Evolutionary conservation across 139 green algal species (phyloP), one percentile per base, ranked within the genome.

Genomic region (Tetratostichococcus sp.): DNA sequence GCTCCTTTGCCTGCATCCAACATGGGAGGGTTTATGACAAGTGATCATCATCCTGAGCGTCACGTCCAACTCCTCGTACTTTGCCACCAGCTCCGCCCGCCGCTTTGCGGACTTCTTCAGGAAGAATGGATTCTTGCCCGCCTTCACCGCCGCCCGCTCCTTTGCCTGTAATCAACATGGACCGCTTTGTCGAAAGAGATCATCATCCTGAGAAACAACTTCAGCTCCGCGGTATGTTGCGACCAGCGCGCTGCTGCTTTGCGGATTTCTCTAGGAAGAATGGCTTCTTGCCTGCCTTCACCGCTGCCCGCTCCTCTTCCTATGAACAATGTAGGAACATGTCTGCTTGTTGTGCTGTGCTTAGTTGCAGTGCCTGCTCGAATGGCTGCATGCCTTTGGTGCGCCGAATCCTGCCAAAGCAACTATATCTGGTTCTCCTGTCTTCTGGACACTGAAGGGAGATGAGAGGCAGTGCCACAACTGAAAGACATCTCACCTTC

Each of bases 51-150:
- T 90, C 65, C 73, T 74, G 65, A 85, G 84, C 75, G 91, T 94
- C 57, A 92, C 83, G 80, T 87, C 93, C 83, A 84, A 96, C 77
- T 89, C 82, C 70, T 95, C 70, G 79, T 91, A 97, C 75, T 90
- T 88, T 43, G 82, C 82, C 42, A 92, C 43, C 75, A 92, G 84
- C 75, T 86, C 83, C 59, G 79, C 70, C 33, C 76, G 74, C 69
- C 80, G 82, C 77, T 80, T 80, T 4, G 90, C 90, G 34, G 69
- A 59, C 32, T 79, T 77, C 75, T 91, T 94, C 42, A 87, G 82
- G 80, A 86, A 94, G 83, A 81, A 95, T 1, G 89, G 88, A 72
- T 80, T 79, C 81, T 94, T 94, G 77, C 91, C 91, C 4, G 43
- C 75, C 62, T 83, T 82, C 14, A 93, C 83, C 1, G 86, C 88